Evolutionary conservation across 2,329 filamentous ascomycete genomes (phyloP).

Genomic region (Emydomyces testavorans): DNA sequence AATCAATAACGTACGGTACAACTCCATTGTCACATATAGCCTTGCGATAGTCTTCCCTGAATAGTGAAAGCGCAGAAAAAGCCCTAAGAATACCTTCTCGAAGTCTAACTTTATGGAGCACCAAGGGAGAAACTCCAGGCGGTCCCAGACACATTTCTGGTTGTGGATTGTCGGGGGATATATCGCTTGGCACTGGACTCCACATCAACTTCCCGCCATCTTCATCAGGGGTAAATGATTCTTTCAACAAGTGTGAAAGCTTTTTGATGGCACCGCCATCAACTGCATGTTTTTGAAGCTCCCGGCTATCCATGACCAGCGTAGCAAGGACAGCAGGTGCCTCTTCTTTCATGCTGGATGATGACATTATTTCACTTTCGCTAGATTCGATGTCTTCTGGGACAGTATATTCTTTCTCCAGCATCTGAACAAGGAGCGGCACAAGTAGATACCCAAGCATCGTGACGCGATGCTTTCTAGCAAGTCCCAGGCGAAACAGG

Average conservation of each 20-base stretch:
- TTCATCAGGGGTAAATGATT: conserved; percentile 50
- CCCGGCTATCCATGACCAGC: conserved; percentile 64
- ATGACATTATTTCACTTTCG: conserved; percentile 30
- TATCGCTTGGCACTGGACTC: conserved; percentile 33
- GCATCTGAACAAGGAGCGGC: conserved; percentile 56
- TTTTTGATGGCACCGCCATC: conserved; percentile 55
- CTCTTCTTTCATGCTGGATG: conserved; percentile 52
- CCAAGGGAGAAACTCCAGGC: conserved; percentile 49
- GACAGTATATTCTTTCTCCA: conserved; percentile 43
- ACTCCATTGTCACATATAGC: conserved; percentile 70
- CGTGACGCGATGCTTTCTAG: conserved; percentile 52
- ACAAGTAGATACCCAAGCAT: conserved; percentile 57
- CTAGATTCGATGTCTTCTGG: conserved; percentile 31
- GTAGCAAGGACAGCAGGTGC: conserved; percentile 66
- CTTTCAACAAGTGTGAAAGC: conserved; percentile 53
- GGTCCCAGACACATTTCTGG: conserved; percentile 45
- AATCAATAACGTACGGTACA: conserved; percentile 71
- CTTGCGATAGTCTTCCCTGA: conserved; percentile 75
- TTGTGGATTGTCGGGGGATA: conserved; percentile 17
- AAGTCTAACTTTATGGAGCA: conserved; percentile 59
- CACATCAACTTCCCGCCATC: conserved; percentile 44
- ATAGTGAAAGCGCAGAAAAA: conserved; percentile 66
- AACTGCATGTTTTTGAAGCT: conserved; percentile 69
- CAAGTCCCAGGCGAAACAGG: conserved; percentile 56
- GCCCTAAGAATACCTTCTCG: conserved; percentile 67